These are phyloP conservation scores for Leptographium lundbergii DNA, from an alignment of 2,329 filamentous ascomycete genomes.

Conservation along the genomic window DNA sequence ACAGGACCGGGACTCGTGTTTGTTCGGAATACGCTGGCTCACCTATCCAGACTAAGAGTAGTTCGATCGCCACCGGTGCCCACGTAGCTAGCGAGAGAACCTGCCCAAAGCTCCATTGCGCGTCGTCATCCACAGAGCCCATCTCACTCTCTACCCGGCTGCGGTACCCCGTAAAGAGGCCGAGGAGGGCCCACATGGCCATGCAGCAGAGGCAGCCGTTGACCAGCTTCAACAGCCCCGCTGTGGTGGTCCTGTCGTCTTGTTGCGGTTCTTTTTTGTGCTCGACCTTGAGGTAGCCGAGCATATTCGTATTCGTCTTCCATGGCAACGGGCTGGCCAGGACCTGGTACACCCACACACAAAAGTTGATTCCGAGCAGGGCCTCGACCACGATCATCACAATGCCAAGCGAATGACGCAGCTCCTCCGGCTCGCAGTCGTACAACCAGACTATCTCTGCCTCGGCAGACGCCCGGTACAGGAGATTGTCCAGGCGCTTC, in stretches of 20 bases:
- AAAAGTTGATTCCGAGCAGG: slow-evolving; percentile 5
- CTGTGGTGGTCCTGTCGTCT: background rate
- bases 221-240: slow-evolving; percentile 2
- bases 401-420: background rate
- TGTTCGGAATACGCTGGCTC: slow-evolving; percentile 3
- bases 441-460: slow-evolving; percentile 3
- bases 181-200: slow-evolving; percentile 18
- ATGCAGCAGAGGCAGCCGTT: slow-evolving; percentile 11
- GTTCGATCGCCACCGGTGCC: slow-evolving; percentile 17
- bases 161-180: slow-evolving; percentile 16
- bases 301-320: too few relatives aligned
- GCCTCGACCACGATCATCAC: background rate
- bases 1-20: background rate
- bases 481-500: background rate
- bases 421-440: background rate
- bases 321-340: background rate
- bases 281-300: too few relatives aligned
- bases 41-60: slow-evolving; percentile 17
- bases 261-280: too few relatives aligned
- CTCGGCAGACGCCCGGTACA: slow-evolving; percentile 1
- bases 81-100: slow-evolving; percentile 18
- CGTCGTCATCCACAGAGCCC: slow-evolving; percentile 11
- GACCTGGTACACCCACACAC: slow-evolving; percentile 1
- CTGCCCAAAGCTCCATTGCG: slow-evolving; percentile 19
- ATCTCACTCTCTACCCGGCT: slow-evolving; percentile 7